Evolutionary conservation across 2,329 filamentous ascomycete genomes (phyloP), one percentile per base, ranked within the genome.

Genomic region (Aspergillus phoenicis): DNA sequence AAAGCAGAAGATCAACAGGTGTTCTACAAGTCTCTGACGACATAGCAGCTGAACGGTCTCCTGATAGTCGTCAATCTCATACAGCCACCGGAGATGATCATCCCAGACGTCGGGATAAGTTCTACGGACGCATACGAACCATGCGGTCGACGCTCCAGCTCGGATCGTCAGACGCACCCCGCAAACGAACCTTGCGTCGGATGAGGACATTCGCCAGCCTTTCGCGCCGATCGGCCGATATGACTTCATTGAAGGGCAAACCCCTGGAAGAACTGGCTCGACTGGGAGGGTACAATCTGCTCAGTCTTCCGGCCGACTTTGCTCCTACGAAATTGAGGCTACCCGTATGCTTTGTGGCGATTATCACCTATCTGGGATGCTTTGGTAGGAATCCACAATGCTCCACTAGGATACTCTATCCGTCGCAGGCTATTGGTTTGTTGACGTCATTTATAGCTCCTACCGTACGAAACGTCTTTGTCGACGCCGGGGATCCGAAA

Each of bases 271-370:
- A 70, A n/a, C 68, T 81, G 20, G 71, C 77, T 49, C 76, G 77
- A 11, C 70, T 82, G 24, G 79, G 80, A 52, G 80, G 80, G 6
- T 69, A 78, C 58, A 75, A 75, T 60, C 71, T 74, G 58, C 64
- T 82, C 20, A 69, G 66, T 6, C 67, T 79, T 5, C 77, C 77
- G 1, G 60, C 55, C 1, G 72, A 77, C 13, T 75, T 78, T 65
- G 73, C 73, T 4, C 77, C 78, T n/a, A 69, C 68, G 11, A 68
- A 71, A 4, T 66, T 80, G 54, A 71, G 71, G 48, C 68, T 82
- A 15, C 80, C 80, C 2, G 73, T 73, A n/a, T 79, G 77, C 52
- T 75, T 82, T 60, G 79, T 78, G 36, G 76, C 77, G 28, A 75
- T 73, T n/a, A 68, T 74, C 11, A 65, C 67, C 20, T 79, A 76